Conservation (phyloP, 371 early-diverging fungal species). For the Nematocida sp. region DNA sequence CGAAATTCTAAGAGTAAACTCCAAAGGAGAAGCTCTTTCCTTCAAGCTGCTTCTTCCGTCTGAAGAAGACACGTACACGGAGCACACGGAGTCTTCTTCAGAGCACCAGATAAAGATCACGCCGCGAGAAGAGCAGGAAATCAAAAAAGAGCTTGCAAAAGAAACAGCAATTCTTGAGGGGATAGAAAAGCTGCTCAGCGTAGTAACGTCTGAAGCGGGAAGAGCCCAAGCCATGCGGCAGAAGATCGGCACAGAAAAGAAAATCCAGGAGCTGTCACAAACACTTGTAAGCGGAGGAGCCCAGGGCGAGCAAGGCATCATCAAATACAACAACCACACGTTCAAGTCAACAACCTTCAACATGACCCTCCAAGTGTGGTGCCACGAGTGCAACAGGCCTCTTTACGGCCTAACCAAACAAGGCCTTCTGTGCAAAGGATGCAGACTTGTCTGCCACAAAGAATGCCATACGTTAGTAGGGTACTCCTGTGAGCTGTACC, state of each 20-base stretch:
- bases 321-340: constrained; percentile 40
- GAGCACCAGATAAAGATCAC: background rate
- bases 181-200: constrained; percentile 52
- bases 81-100: constrained; percentile 46
- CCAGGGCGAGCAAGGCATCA: background rate
- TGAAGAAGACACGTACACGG: constrained; percentile 45
- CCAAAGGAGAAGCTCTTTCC: constrained; percentile 39
- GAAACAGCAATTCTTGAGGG: constrained; percentile 61
- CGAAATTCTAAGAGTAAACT: constrained; percentile 33
- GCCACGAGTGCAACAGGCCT: constrained; percentile 34
- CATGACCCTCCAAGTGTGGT: constrained; percentile 20
- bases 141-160: constrained; percentile 57
- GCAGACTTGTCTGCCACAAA: constrained; percentile 60
- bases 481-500: constrained; percentile 61
- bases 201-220: constrained; percentile 39
- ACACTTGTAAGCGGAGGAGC: constrained; percentile 50
- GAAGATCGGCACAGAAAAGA: constrained; percentile 57
- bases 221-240: constrained; percentile 54
- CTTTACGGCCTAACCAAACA: constrained; percentile 24
- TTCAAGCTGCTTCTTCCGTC: constrained; percentile 58
- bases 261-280: constrained; percentile 53
- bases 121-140: constrained; percentile 26
- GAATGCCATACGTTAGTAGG: constrained; percentile 59
- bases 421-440: constrained; percentile 62
- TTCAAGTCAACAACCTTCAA: constrained; percentile 35